Conservation (phyloP, 192 early-diverging fungal genomes). For the Haplosporangium gracile region DNA sequence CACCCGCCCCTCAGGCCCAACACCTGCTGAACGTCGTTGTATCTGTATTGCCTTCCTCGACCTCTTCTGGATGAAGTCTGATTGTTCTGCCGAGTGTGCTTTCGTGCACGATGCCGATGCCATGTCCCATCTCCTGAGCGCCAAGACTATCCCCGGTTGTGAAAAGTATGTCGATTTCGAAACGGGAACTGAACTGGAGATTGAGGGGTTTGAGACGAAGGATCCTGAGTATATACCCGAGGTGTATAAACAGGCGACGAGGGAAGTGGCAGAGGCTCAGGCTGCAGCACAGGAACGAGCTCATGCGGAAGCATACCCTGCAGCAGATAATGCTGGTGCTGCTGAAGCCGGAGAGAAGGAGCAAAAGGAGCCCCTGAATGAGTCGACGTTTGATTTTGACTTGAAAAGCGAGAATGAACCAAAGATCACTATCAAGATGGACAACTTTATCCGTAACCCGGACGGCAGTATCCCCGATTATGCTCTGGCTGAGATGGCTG, state of each 20-base stretch:
- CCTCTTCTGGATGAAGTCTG: slow-evolving; percentile 45
- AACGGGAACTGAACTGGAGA: slow-evolving; percentile 15
- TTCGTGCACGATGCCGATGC: slow-evolving; percentile 29
- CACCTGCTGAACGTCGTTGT: slow-evolving; percentile 31
- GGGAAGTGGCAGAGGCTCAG: neutral
- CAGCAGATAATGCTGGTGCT: neutral
- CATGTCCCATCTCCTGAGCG: slow-evolving; percentile 15
- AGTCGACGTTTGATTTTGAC: neutral
- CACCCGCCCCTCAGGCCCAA: slow-evolving; percentile 25
- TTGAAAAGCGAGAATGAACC: neutral
- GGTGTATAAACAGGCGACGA: slow-evolving; percentile 7
- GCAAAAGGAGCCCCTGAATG: neutral
- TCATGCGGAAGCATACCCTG: no score
- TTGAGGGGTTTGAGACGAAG: slow-evolving; percentile 38
- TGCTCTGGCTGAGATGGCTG: neutral
- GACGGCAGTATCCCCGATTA: neutral
- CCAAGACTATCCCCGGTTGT: slow-evolving; percentile 29
- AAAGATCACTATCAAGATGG: neutral
- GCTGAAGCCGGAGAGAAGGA: neutral
- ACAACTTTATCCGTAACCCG: neutral
- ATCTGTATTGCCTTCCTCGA: slow-evolving; percentile 40
- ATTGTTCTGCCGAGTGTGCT: slow-evolving; percentile 35
- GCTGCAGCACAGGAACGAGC: neutral
- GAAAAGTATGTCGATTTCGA: slow-evolving; percentile 32
- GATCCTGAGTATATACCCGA: slow-evolving; percentile 21